Percentiles rank a stretch among this genome's conserved stretches.
Conservation (phyloP, 2,329 filamentous ascomycete species). For the Blumeria hordei region DNA sequence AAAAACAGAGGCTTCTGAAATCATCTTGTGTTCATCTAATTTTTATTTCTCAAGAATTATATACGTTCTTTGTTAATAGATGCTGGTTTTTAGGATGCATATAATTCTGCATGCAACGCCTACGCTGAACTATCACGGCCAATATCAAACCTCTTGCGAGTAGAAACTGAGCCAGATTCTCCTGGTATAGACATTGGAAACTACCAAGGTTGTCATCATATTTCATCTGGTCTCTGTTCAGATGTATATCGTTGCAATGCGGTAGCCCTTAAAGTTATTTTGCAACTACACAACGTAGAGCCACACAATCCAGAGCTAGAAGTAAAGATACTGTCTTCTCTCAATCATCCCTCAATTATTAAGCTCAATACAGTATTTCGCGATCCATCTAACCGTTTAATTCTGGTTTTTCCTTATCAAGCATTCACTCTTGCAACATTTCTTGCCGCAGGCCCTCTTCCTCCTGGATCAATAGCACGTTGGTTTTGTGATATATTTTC, state of each 20-base stretch:
- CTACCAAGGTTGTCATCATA: conserved; percentile 27
- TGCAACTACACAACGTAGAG: conserved; percentile 42
- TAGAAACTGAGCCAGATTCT: conserved; percentile 5
- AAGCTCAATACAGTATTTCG: conserved; percentile 50
- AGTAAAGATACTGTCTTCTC: conserved; percentile 41
- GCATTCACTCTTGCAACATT: conserved; percentile 47
- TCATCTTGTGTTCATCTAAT: neutral
- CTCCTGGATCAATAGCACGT: conserved; percentile 14
- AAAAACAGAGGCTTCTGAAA: too few species aligned
- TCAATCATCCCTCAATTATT: conserved; percentile 35
- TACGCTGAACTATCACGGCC: neutral
- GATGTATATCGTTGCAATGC: conserved; percentile 44
- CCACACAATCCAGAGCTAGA: conserved; percentile 71
- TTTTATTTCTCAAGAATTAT: neutral
- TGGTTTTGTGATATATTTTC: conserved; percentile 43
- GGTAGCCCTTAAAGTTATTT: conserved; percentile 69
- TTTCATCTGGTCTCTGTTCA: conserved; percentile 53
- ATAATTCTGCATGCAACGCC: conserved; percentile 19
- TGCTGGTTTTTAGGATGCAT: conserved; percentile 26
- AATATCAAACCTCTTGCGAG: neutral
- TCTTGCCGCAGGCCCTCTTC: conserved; percentile 24
- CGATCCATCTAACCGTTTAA: conserved; percentile 43
- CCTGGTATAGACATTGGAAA: conserved; percentile 23
- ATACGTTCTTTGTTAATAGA: neutral
- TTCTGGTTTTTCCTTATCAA: conserved; percentile 71